phyloP scores from a whole-genome alignment of 257 asterid genomes.

The Salvia miltiorrhiza region DNA sequence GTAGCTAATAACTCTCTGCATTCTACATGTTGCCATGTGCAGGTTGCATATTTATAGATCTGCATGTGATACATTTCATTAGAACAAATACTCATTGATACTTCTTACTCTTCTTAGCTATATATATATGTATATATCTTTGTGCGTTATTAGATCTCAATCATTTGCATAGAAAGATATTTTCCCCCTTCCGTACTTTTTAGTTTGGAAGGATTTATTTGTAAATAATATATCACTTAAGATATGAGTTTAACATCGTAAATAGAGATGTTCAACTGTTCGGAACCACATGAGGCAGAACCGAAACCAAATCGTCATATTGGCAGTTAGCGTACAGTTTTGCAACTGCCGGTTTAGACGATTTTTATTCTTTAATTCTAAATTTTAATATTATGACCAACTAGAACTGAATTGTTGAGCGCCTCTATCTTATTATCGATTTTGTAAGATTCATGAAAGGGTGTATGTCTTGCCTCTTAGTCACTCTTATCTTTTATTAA shows the following conservation, averaged over 20 bases:
- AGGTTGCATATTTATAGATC: constrained; percentile 4
- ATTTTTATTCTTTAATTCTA: not conserved
- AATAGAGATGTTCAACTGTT: not conserved
- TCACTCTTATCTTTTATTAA: not conserved
- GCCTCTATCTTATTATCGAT: not conserved
- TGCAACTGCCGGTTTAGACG: not conserved
- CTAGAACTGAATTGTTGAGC: not conserved
- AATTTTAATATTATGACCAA: not conserved
- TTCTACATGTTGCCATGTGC: constrained; percentile 4
- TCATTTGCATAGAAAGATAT: constrained; percentile 6
- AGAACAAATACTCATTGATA: constrained; percentile 1
- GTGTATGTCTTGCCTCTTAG: not conserved
- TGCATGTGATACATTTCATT: constrained; percentile 3
- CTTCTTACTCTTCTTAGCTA: not conserved
- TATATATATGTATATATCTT: not conserved
- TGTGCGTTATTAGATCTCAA: constrained; percentile 6
- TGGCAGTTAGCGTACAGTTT: not conserved
- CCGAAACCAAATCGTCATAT: not conserved
- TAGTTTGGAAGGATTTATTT: constrained; percentile 5
- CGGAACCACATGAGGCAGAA: not conserved
- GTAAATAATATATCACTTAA: not conserved
- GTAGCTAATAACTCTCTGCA: not conserved
- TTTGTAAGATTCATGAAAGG: not conserved
- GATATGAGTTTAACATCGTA: not conserved
- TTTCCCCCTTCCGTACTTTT: not conserved